phyloP scores from a whole-genome alignment of 140 eudicot genomes.

The Oenanthe javanica region DNA sequence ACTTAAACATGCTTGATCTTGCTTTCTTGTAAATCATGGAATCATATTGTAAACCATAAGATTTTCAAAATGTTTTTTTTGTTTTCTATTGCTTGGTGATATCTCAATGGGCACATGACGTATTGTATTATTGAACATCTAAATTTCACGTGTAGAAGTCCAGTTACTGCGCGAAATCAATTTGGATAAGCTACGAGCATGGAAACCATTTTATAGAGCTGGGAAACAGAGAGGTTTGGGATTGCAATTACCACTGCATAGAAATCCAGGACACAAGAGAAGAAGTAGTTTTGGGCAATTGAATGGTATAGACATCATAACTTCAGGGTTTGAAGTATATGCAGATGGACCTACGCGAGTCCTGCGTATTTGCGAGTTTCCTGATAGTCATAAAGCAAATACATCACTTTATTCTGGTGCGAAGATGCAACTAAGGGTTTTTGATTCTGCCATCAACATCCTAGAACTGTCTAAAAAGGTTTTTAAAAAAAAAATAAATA shows the following conservation, averaged over 20 bases:
- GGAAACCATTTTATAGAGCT: constrained; percentile 76
- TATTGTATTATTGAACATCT: neutral
- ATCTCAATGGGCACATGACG: neutral
- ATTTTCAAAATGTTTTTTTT: neutral
- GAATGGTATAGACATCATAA: constrained; percentile 37
- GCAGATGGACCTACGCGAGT: constrained; percentile 93
- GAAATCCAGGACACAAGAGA: constrained; percentile 36
- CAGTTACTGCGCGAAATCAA: constrained; percentile 75
- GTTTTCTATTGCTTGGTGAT: neutral
- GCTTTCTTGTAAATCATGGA: neutral
- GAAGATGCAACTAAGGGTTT: constrained; percentile 61
- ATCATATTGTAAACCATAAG: neutral
- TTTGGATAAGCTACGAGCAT: constrained; percentile 82
- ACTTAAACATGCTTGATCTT: neutral
- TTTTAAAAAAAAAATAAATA: neutral
- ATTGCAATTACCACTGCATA: constrained; percentile 40
- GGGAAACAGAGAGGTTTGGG: constrained; percentile 63
- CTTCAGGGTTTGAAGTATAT: constrained; percentile 74
- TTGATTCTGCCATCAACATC: constrained; percentile 52
- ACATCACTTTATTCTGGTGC: constrained; percentile 38
- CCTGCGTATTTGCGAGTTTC: constrained; percentile 69
- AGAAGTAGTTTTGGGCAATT: constrained; percentile 26
- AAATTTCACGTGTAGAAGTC: constrained; percentile 40
- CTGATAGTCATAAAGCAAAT: constrained; percentile 54
- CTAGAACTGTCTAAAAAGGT: constrained; percentile 66